These are phyloP conservation scores for Sporisorium reilianum DNA, from an alignment of 1,284 basidiomycete genomes.

Conservation along the genomic window DNA sequence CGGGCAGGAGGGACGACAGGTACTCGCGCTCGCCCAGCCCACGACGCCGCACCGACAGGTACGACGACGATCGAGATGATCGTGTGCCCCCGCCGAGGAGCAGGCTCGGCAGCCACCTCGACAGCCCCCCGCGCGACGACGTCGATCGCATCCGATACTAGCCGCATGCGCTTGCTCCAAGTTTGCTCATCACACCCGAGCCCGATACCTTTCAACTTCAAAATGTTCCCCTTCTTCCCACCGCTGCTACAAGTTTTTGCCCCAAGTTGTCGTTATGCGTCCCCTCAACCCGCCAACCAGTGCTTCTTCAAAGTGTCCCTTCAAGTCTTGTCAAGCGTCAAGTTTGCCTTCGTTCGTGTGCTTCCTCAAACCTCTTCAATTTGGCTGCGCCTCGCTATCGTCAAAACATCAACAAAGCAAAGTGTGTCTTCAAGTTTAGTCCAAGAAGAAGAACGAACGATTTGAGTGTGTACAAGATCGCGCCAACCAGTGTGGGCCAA, in stretches of 20 bases:
- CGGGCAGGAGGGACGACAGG: slow-evolving; percentile 18
- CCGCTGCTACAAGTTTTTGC: slow-evolving; percentile 7
- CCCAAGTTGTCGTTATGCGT: background rate
- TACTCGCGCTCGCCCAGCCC: slow-evolving; percentile 52
- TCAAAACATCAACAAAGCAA: background rate
- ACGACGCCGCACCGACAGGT: slow-evolving; percentile 24
- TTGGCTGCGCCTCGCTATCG: background rate
- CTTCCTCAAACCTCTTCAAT: background rate
- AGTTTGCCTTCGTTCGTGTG: background rate
- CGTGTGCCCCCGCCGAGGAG: slow-evolving; percentile 35
- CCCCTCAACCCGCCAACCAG: background rate
- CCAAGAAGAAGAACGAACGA: background rate
- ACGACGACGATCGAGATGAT: slow-evolving; percentile 34
- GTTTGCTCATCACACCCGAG: background rate
- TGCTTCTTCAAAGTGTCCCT: background rate
- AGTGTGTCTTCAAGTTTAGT: background rate
- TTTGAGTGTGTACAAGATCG: background rate
- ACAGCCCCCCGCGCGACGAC: slow-evolving; percentile 52
- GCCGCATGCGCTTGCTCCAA: background rate
- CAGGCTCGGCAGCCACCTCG: slow-evolving; percentile 48
- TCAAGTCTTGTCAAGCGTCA: background rate
- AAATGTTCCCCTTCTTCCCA: background rate
- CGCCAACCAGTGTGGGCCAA: background rate
- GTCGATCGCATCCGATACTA: slow-evolving; percentile 51
- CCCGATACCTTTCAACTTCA: background rate